Conservation (phyloP, 2,329 filamentous ascomycete genomes). For the Colletotrichum tropicale region DNA sequence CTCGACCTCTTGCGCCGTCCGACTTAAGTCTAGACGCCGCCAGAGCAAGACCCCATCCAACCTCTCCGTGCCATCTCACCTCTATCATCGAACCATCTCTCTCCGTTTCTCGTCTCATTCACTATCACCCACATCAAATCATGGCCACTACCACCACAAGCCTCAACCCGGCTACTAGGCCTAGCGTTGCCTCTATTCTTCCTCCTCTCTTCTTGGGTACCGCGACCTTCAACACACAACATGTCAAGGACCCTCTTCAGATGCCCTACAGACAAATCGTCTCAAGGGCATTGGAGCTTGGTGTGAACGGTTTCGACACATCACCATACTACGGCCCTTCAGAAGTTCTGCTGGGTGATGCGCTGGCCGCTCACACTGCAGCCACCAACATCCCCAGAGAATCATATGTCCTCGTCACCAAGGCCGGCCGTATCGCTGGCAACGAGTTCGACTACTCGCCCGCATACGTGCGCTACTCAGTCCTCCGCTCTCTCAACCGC, state of each 20-base stretch:
- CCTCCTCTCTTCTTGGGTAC: slow-evolving; percentile 85
- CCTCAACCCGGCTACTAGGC: neutral
- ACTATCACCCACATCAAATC: neutral
- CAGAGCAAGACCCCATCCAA: neutral
- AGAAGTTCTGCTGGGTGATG: slow-evolving; percentile 18
- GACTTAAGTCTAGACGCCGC: neutral
- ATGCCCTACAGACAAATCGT: slow-evolving; percentile 18
- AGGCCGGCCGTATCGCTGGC: slow-evolving; percentile 12
- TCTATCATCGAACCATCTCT: neutral
- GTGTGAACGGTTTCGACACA: slow-evolving; percentile 18
- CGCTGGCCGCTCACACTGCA: slow-evolving; percentile 59
- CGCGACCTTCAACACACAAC: slow-evolving; percentile 89
- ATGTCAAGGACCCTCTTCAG: slow-evolving; percentile 52
- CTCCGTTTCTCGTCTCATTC: neutral
- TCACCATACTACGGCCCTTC: slow-evolving; percentile 20
- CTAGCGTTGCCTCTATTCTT: slow-evolving; percentile 49
- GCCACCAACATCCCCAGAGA: slow-evolving; percentile 44
- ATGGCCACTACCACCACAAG: slow-evolving; percentile 3
- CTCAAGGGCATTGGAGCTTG: slow-evolving; percentile 11
- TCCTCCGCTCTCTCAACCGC: slow-evolving; percentile 67
- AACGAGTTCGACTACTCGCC: slow-evolving; percentile 19
- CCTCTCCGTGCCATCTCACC: neutral
- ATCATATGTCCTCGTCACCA: slow-evolving; percentile 32
- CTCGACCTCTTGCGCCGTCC: neutral
- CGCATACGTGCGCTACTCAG: slow-evolving; percentile 53